Conservation (phyloP, 345 rosid species). For the Melaleuca quinquenervia region DNA sequence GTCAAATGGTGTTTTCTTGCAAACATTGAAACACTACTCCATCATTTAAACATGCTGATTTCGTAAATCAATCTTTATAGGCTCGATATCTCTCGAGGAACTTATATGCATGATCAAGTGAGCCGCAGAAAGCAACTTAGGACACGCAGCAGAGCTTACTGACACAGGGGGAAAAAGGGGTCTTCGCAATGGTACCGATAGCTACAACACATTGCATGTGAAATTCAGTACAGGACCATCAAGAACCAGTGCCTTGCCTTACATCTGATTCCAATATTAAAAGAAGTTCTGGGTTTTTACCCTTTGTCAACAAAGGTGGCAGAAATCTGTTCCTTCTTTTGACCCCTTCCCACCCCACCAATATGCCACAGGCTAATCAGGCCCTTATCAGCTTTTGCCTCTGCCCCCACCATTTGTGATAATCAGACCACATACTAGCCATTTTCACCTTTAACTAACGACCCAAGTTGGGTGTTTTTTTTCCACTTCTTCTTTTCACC, state of each 20-base stretch:
- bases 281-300: background rate
- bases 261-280: background rate
- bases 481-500: background rate
- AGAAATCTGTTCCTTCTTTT: background rate
- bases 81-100: background rate
- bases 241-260: background rate
- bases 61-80: background rate
- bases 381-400: background rate
- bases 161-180: background rate
- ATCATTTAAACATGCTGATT: background rate
- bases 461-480: background rate
- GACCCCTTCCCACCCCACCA: background rate
- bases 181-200: background rate
- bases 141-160: background rate
- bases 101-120: background rate
- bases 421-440: background rate
- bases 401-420: background rate
- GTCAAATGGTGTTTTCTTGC: background rate
- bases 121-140: background rate
- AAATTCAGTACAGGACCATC: background rate
- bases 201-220: background rate
- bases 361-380: background rate
- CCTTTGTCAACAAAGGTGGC: background rate
- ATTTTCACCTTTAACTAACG: background rate
- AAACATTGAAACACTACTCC: background rate